Base-by-base conservation (phyloP, 768 basidiomycete genomes). In the Phaeotremella fagi region DNA sequence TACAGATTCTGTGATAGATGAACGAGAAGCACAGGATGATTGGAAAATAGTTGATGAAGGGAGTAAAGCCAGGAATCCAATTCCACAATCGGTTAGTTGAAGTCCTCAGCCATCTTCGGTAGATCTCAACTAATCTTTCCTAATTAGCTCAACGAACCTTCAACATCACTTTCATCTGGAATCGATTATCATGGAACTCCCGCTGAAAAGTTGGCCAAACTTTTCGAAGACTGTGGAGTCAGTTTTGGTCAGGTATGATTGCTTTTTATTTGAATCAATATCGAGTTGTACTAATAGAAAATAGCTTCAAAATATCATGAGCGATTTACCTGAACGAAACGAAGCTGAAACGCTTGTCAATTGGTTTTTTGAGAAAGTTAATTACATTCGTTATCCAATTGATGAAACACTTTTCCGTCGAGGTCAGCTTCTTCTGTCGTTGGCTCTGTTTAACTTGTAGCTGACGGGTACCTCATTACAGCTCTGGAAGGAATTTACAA, bases 351-450 rank as follows among this genome's bases (percentile, higher is more conserved):
- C 82, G 26, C 82, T 92, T 20, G 79, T 91, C 55, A 85, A 89
- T 63, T 83, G 86, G 70, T 92, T 70, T 52, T 64, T 66, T 43
- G 11, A 38, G 46, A 49, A 73, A 65, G 90, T 90, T 71, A 92
- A 94, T 67, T 90, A 87, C 85, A 90, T 89, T 22, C 83, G 90
- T 27, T 94, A 92, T 75, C 90, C 90, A 44, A 80, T 94, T 9
- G 87, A 85, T 22, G 90, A 91, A 47, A 79, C 79, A 45, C 85
- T 87, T 57, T 92, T 95, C 69, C 82, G 90, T 35, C 47, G 51
- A n/a, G 18, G 55, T 55, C 22, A 45, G 52, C 45, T n/a, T 20
- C 1, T n/a, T 4, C 14, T 44, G 36, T 3, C 29, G 14, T 12
- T 44, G 26, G 5, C 4, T 28, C 9, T 22, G 23, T 4, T 31